phyloP scores from a whole-genome alignment of 768 basidiomycete species.

The Lentinula boryana region DNA sequence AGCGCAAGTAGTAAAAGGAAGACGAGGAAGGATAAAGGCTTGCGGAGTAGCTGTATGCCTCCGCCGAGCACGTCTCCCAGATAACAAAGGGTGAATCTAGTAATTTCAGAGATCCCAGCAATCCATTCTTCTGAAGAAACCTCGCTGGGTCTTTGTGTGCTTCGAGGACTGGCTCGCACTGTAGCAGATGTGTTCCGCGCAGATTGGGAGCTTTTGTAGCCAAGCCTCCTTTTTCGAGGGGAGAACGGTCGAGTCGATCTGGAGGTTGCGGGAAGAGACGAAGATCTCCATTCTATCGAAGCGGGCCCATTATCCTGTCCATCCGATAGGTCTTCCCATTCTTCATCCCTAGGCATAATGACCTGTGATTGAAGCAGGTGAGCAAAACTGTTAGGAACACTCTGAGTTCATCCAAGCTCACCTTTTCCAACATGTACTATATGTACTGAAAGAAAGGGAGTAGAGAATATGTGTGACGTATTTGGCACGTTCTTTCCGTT shows the following conservation, averaged over 20 bases:
- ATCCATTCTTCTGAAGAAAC: slow-evolving; percentile 3
- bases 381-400: too few relatives aligned
- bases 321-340: slow-evolving; percentile 15
- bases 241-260: background rate
- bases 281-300: background rate
- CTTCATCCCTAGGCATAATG: slow-evolving; percentile 8
- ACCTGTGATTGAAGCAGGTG: background rate
- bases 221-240: slow-evolving; percentile 11
- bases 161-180: background rate
- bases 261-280: background rate
- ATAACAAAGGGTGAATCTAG: slow-evolving; percentile 28
- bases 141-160: background rate
- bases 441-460: too few relatives aligned
- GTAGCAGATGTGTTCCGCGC: background rate
- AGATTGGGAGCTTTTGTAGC: background rate
- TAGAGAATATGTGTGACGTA: too few relatives aligned
- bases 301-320: slow-evolving; percentile 13
- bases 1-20: slow-evolving; percentile 46
- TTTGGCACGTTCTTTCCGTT: background rate
- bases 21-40: slow-evolving; percentile 49
- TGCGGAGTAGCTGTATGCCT: slow-evolving; percentile 44
- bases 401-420: background rate
- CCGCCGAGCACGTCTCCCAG: slow-evolving; percentile 39
- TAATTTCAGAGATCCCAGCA: background rate
- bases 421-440: background rate